phyloP scores from a whole-genome alignment of 495 filamentous ascomycete species.

The Penicillium diatomitis region DNA sequence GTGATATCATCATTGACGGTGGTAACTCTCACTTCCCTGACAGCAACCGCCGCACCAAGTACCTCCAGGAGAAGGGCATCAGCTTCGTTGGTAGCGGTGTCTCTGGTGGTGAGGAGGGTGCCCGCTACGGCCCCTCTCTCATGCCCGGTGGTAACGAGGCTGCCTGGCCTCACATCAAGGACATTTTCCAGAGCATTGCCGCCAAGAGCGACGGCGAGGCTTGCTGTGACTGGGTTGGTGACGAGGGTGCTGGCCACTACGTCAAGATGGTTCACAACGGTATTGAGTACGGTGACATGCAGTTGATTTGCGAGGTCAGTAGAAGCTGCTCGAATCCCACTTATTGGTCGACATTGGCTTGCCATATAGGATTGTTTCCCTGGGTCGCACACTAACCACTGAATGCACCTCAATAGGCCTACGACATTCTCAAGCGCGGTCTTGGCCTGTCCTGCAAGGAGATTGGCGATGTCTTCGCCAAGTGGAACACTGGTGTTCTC shows the following conservation, averaged over 20 bases:
- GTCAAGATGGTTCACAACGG: constrained; percentile 99
- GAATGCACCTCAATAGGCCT: constrained; percentile 53
- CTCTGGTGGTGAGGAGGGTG: constrained; percentile 98
- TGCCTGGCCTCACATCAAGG: constrained; percentile 98
- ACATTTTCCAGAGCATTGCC: constrained; percentile 94
- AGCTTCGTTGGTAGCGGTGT: constrained; percentile 96
- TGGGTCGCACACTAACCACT: neutral
- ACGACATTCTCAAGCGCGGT: constrained; percentile 98
- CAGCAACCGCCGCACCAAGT: constrained; percentile 88
- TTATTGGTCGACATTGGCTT: too few species aligned
- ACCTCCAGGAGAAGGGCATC: constrained; percentile 78
- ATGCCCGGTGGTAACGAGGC: constrained; percentile 99
- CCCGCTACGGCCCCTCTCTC: constrained; percentile 89
- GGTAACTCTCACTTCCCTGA: constrained; percentile 99
- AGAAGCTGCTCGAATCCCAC: too few species aligned
- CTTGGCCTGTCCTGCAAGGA: constrained; percentile 77
- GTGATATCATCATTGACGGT: constrained; percentile 98
- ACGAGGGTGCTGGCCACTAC: constrained; percentile 98
- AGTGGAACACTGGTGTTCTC: constrained; percentile 98
- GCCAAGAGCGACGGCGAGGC: constrained; percentile 94
- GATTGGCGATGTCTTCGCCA: constrained; percentile 57
- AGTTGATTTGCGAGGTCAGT: constrained; percentile 92
- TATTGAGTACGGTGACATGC: constrained; percentile 99
- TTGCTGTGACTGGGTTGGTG: constrained; percentile 99
- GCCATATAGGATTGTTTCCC: too few species aligned